Evolutionary conservation across 2,329 filamentous ascomycete species (phyloP).

Genomic region (Calonectria montana): DNA sequence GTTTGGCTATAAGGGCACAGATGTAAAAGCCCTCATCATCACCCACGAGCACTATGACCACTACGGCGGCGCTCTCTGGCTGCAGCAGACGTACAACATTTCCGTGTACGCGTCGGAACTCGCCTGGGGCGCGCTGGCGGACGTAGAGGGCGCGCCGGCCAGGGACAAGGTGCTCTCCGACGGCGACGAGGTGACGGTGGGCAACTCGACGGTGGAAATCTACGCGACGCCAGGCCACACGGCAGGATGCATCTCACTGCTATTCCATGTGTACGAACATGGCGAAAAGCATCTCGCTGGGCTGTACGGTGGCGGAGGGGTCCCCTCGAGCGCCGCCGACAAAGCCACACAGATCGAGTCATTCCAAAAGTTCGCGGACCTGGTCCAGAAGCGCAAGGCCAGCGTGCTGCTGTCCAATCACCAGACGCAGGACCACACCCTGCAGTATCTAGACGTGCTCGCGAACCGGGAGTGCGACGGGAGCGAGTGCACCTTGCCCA

Average conservation of each 20-base stretch:
- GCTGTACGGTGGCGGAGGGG: constrained; percentile 39
- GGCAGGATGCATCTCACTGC: constrained; percentile 35
- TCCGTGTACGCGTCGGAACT: constrained; percentile 30
- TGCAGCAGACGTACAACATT: constrained; percentile 36
- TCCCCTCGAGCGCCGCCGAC: constrained; percentile 27
- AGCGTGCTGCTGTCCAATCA: constrained; percentile 38
- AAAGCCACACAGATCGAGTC: constrained; percentile 36
- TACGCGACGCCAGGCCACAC: constrained; percentile 40
- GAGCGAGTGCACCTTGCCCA: constrained; percentile 15
- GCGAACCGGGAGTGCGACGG: constrained; percentile 22
- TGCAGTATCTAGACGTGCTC: constrained; percentile 31
- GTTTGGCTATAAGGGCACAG: constrained; percentile 34
- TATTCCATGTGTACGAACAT: constrained; percentile 34
- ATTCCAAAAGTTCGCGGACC: constrained; percentile 25
- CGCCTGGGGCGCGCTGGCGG: constrained; percentile 24
- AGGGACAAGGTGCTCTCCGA: constrained; percentile 22
- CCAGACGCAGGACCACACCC: constrained; percentile 36
- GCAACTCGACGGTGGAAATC: constrained; percentile 32
- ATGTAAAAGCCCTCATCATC: constrained; percentile 45
- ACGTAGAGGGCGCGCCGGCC: not conserved
- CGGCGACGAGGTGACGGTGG: constrained; percentile 34
- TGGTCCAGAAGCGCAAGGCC: constrained; percentile 22
- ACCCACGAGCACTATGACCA: constrained; percentile 45
- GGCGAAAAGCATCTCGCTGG: constrained; percentile 36
- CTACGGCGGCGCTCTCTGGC: constrained; percentile 40